These are phyloP conservation scores for Barnettozyma wickerhamii DNA, from an alignment of 805 yeast species.

Conservation along the genomic window DNA sequence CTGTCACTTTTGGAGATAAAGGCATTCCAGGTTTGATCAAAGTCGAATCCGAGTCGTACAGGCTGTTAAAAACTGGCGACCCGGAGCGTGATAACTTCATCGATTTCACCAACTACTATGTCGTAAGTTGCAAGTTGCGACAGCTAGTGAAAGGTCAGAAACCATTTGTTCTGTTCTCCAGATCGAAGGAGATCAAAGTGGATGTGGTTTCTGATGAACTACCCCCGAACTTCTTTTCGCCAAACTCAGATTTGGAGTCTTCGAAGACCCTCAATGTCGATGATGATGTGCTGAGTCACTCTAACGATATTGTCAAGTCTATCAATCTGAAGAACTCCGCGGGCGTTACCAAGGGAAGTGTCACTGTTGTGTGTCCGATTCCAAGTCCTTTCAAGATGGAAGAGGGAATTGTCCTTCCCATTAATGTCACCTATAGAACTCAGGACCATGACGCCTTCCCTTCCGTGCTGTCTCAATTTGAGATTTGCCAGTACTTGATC, in stretches of 20 bases:
- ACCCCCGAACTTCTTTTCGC: conserved; percentile 10
- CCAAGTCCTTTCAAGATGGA: conserved; percentile 10
- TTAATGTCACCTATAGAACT: conserved; percentile 13
- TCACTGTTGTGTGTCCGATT: conserved; percentile 10
- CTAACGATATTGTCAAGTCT: conserved; percentile 9
- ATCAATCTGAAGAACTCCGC: conserved; percentile 7
- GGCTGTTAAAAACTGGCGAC: conserved; percentile 3
- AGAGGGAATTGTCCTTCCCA: conserved; percentile 3
- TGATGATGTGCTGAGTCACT: not conserved
- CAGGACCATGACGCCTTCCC: conserved; percentile 1
- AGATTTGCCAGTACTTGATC: conserved; percentile 12
- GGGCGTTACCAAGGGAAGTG: conserved; percentile 5
- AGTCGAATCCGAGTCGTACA: conserved; percentile 1
- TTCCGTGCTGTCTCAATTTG: not conserved
- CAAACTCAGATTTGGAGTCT: conserved; percentile 4
- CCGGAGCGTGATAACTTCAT: not conserved
- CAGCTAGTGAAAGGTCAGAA: conserved; percentile 13
- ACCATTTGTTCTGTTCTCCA: conserved; percentile 16
- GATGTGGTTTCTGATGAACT: not conserved
- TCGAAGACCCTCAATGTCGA: not conserved
- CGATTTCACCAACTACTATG: conserved; percentile 15
- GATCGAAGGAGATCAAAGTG: conserved; percentile 19
- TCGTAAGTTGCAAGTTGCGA: conserved; percentile 12
- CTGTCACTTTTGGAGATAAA: conserved; percentile 13
- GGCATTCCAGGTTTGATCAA: conserved; percentile 17